These are phyloP conservation scores for Boletus subcaerulescens DNA, from an alignment of 768 basidiomycete species.

Conservation along the genomic window DNA sequence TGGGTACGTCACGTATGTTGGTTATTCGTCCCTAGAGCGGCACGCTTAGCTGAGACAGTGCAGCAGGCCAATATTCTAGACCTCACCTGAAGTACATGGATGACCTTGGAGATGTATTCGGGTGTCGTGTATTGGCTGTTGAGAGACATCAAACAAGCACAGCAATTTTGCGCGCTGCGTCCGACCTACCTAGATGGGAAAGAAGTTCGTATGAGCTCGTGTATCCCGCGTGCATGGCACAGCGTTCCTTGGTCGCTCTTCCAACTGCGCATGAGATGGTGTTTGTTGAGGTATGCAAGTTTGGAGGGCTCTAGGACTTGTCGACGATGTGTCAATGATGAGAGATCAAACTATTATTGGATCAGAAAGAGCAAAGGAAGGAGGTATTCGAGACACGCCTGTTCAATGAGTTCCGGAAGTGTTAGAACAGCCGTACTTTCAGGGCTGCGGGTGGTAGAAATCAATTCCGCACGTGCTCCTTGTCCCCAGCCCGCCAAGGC, in stretches of 20 bases:
- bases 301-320: constrained; percentile 78
- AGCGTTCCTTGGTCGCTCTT: constrained; percentile 48
- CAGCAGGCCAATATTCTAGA: background rate
- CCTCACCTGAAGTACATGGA: constrained; percentile 57
- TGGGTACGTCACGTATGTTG: constrained; percentile 69
- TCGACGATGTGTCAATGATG: constrained; percentile 75
- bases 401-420: constrained; percentile 59
- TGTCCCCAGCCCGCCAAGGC: constrained; percentile 92
- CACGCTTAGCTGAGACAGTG: background rate
- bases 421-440: constrained; percentile 65
- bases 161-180: background rate
- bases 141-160: background rate
- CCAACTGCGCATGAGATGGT: constrained; percentile 64
- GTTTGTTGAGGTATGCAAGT: constrained; percentile 85
- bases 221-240: constrained; percentile 53
- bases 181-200: constrained; percentile 56
- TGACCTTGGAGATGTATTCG: constrained; percentile 62
- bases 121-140: constrained; percentile 47
- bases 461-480: constrained; percentile 36
- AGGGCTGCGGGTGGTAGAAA: constrained; percentile 41
- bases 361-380: background rate
- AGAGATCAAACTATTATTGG: constrained; percentile 59
- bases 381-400: constrained; percentile 38
- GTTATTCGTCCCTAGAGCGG: constrained; percentile 58
- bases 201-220: constrained; percentile 47